Conservation (phyloP, 345 rosid genomes). For the Syzygium jambos region DNA sequence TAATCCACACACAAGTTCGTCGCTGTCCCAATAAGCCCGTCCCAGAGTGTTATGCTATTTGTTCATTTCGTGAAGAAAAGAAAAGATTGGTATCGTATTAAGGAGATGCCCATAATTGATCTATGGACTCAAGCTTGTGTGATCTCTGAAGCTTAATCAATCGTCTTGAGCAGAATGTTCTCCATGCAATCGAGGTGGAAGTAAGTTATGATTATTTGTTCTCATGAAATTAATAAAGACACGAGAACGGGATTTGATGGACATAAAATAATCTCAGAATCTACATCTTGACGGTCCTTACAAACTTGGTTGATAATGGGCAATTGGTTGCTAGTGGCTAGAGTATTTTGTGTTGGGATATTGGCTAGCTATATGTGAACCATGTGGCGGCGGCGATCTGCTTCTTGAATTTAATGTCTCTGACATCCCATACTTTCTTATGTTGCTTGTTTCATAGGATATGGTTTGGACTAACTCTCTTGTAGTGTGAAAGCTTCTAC, state of each 20-base stretch:
- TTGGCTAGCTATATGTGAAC: neutral
- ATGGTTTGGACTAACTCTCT: neutral
- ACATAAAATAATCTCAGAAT: neutral
- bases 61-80: neutral
- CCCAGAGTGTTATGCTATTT: neutral
- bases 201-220: neutral
- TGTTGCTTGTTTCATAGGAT: neutral
- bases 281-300: neutral
- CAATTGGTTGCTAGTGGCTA: neutral
- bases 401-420: neutral
- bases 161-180: neutral
- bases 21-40: neutral
- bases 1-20: neutral
- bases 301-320: neutral
- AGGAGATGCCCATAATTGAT: neutral
- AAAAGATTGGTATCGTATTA: neutral
- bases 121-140: neutral
- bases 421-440: neutral
- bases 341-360: neutral
- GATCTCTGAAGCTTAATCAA: neutral
- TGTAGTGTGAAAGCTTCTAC: neutral
- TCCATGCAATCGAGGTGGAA: neutral
- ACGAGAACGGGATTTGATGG: neutral
- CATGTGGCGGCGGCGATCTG: neutral
- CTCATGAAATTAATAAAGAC: neutral